Evolutionary conservation across 371 early-diverging fungal species (phyloP).

Genomic region (Zychaea mexicana): DNA sequence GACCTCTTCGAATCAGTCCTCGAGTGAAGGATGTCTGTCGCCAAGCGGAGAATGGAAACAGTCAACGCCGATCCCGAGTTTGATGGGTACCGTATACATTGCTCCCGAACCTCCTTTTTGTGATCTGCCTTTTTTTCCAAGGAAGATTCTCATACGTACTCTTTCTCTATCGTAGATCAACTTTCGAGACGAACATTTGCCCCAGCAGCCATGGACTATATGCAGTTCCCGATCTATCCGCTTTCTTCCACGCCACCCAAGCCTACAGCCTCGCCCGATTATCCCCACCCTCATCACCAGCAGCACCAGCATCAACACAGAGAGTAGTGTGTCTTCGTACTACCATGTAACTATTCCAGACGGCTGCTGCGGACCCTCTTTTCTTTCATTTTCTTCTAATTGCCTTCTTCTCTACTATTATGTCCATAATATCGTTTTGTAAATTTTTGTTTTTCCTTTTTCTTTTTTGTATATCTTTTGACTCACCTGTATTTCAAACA

Average conservation of each 20-base stretch:
- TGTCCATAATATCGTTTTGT: too few species aligned
- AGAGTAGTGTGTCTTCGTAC: too few species aligned
- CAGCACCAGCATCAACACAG: background rate
- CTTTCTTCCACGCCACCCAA: background rate
- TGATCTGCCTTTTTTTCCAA: background rate
- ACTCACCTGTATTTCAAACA: background rate
- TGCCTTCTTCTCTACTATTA: background rate
- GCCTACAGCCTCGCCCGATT: too few species aligned
- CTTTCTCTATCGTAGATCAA: slow-evolving; percentile 19
- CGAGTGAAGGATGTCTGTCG: background rate
- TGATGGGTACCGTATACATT: slow-evolving; percentile 33
- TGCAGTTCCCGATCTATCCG: slow-evolving; percentile 29
- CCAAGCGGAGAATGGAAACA: slow-evolving; percentile 19
- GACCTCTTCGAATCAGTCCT: slow-evolving; percentile 20
- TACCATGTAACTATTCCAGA: too few species aligned
- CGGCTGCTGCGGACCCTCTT: too few species aligned
- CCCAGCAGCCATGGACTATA: slow-evolving; percentile 13
- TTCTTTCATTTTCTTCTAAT: too few species aligned
- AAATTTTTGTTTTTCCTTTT: too few species aligned
- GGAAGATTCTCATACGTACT: background rate
- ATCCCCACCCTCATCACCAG: background rate
- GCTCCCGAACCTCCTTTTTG: background rate
- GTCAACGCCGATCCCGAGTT: slow-evolving; percentile 36
- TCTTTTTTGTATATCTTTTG: background rate
- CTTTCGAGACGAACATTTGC: slow-evolving; percentile 31